phyloP scores from a whole-genome alignment of 306 rosid species.

The Fragaria vesca region DNA sequence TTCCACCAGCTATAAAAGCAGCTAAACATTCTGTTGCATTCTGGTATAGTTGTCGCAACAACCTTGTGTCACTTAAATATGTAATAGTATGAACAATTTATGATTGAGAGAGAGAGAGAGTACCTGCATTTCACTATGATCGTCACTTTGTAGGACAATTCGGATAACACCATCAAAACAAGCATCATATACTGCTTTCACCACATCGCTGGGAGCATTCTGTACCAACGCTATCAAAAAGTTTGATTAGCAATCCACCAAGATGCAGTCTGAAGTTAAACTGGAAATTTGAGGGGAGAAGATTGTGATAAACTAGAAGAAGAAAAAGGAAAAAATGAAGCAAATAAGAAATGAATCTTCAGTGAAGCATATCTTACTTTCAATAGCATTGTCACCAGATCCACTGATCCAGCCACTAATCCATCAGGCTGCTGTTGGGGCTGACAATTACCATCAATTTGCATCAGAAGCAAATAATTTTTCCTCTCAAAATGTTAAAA shows the following conservation, averaged over 20 bases:
- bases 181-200: slow-evolving; percentile 70
- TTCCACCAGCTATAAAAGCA: slow-evolving; percentile 72
- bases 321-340: neutral
- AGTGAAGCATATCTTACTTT: slow-evolving; percentile 68
- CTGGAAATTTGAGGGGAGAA: neutral
- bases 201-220: slow-evolving; percentile 79
- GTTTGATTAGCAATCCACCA: slow-evolving; percentile 35
- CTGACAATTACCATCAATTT: slow-evolving; percentile 43
- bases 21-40: slow-evolving; percentile 94
- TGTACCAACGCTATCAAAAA: slow-evolving; percentile 49
- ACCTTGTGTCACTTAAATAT: slow-evolving; percentile 20
- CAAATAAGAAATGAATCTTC: slow-evolving; percentile 20
- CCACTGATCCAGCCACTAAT: slow-evolving; percentile 84
- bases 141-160: slow-evolving; percentile 76
- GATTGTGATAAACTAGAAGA: neutral
- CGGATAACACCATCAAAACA: slow-evolving; percentile 64
- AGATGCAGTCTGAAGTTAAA: slow-evolving; percentile 21
- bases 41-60: slow-evolving; percentile 45
- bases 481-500: neutral
- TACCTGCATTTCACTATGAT: slow-evolving; percentile 96
- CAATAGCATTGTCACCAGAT: slow-evolving; percentile 79
- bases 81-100: neutral
- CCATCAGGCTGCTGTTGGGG: slow-evolving; percentile 88
- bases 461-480: slow-evolving; percentile 29
- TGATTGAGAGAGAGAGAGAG: neutral